phyloP scores from a whole-genome alignment of 2,329 filamentous ascomycete genomes.

The Lasiodiplodia sp. region DNA sequence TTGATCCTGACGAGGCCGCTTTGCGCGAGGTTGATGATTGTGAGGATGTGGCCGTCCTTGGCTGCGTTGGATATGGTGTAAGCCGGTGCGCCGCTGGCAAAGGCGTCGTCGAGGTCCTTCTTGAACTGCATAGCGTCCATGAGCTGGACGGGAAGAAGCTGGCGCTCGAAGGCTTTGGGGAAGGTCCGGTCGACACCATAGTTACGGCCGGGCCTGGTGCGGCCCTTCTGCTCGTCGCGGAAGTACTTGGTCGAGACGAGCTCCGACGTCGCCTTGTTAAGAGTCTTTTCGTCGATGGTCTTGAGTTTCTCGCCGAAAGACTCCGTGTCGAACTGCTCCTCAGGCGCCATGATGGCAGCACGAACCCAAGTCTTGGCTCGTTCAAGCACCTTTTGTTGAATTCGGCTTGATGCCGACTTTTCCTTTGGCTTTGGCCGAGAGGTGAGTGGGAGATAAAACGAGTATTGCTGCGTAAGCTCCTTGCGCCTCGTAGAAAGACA shows the following conservation, averaged over 20 bases:
- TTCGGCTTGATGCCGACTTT: neutral
- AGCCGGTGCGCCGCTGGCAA: constrained; percentile 40
- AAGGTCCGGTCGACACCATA: constrained; percentile 70
- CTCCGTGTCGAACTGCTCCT: constrained; percentile 48
- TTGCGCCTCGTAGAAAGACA: constrained; percentile 54
- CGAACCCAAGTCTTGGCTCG: constrained; percentile 47
- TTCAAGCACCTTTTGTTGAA: constrained; percentile 4
- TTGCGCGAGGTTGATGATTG: constrained; percentile 70
- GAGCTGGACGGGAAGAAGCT: constrained; percentile 32
- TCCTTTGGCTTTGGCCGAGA: neutral
- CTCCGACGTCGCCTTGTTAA: constrained; percentile 61
- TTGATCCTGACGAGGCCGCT: constrained; percentile 63
- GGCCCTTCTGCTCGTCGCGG: constrained; percentile 66
- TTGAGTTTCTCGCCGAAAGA: constrained; percentile 51
- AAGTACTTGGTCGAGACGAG: constrained; percentile 63
- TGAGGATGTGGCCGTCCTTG: constrained; percentile 71
- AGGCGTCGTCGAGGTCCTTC: constrained; percentile 63
- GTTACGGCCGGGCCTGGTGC: constrained; percentile 65
- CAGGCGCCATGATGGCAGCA: constrained; percentile 53
- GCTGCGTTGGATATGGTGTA: constrained; percentile 61
- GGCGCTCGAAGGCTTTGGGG: constrained; percentile 62
- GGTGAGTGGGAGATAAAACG: constrained; percentile 39
- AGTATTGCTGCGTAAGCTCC: constrained; percentile 32
- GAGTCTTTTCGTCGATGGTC: constrained; percentile 40
- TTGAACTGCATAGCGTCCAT: constrained; percentile 68